phyloP scores from a whole-genome alignment of 148 eudicot genomes.

The Simmondsia chinensis region DNA sequence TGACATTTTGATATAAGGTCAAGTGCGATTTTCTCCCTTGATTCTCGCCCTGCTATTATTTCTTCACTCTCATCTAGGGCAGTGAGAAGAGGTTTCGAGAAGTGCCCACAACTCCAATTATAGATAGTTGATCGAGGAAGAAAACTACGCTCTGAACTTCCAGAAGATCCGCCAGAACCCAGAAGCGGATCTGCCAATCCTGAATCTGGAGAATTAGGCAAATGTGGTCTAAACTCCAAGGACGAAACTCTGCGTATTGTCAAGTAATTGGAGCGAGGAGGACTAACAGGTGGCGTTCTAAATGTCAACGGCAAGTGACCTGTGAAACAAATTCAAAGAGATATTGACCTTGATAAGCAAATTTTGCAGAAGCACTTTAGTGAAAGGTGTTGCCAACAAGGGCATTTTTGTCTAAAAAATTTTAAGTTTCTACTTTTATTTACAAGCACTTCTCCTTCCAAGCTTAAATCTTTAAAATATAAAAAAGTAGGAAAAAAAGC shows the following conservation, averaged over 20 bases:
- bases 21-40: slow-evolving; percentile 64
- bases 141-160: slow-evolving; percentile 66
- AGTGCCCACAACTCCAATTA: slow-evolving; percentile 93
- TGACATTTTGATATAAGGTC: slow-evolving; percentile 80
- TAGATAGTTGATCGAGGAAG: slow-evolving; percentile 92
- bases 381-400: too few species aligned
- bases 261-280: slow-evolving; percentile 75
- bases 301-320: slow-evolving; percentile 74
- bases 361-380: too few species aligned
- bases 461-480: too few species aligned
- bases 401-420: too few species aligned
- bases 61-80: slow-evolving; percentile 77
- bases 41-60: slow-evolving; percentile 54
- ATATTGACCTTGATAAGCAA: too few species aligned
- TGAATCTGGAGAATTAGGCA: slow-evolving; percentile 65
- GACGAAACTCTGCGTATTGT: slow-evolving; percentile 89
- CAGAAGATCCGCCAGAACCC: slow-evolving; percentile 48
- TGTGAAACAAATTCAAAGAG: slow-evolving; percentile 23
- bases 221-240: slow-evolving; percentile 78
- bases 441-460: too few species aligned
- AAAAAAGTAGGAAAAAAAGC: too few species aligned
- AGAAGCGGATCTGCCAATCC: slow-evolving; percentile 87
- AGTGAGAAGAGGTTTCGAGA: slow-evolving; percentile 86
- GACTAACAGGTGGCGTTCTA: slow-evolving; percentile 97
- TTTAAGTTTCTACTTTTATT: too few species aligned